Conservation (phyloP, 2,329 filamentous ascomycete species). For the Colletotrichum sp. region DNA sequence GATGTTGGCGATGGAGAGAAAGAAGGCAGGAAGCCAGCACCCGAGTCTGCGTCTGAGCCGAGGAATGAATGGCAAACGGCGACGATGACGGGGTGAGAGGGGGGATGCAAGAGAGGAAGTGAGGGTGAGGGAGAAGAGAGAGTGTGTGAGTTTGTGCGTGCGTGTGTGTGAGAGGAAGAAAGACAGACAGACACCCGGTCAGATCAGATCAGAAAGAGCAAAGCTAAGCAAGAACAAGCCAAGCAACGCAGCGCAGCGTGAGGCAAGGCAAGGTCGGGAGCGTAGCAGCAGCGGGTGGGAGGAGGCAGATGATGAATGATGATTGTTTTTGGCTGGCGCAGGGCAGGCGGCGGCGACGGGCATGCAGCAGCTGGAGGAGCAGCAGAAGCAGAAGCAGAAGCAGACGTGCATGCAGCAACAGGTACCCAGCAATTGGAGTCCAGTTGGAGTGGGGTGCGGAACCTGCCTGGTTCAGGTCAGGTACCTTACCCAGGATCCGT, state of each 20-base stretch:
- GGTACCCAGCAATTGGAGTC: neutral
- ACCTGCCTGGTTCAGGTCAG: neutral
- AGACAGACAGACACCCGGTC: neutral
- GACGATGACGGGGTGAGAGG: neutral
- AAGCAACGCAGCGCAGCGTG: neutral
- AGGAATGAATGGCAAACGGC: conserved; percentile 17
- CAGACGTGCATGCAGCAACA: neutral
- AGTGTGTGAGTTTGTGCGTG: neutral
- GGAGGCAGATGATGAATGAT: conserved; percentile 4
- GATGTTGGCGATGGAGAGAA: conserved; percentile 6
- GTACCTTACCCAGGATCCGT: neutral
- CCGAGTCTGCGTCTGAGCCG: conserved; percentile 6
- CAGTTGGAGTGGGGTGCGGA: neutral
- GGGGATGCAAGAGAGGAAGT: neutral
- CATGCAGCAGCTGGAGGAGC: neutral
- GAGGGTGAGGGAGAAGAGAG: neutral
- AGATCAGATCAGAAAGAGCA: neutral
- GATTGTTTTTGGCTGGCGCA: conserved; percentile 1
- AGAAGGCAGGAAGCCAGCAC: neutral
- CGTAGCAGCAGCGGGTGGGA: neutral
- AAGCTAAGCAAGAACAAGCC: neutral
- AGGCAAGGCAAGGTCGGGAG: neutral
- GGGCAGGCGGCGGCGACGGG: neutral
- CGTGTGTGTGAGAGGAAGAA: neutral
- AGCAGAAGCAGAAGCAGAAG: neutral